Evolutionary conservation across 768 basidiomycete genomes (phyloP).

Genomic region (Serendipita sp.): DNA sequence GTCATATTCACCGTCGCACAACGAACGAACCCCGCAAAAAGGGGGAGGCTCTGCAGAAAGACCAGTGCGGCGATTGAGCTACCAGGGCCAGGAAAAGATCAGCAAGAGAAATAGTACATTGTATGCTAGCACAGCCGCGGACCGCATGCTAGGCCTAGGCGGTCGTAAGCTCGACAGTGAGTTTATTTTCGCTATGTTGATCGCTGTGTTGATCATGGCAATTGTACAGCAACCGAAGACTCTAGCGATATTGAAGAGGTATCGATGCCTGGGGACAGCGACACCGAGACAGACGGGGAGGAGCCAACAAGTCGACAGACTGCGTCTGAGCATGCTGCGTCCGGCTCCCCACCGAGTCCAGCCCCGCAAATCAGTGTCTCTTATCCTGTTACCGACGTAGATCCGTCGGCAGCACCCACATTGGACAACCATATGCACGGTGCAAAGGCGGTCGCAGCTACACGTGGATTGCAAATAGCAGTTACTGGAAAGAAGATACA

Average conservation of each 20-base stretch:
- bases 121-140: conserved; percentile 70
- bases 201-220: not conserved
- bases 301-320: conserved; percentile 22
- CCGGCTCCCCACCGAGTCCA: conserved; percentile 12
- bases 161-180: conserved; percentile 52
- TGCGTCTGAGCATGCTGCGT: conserved; percentile 25
- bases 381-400: not conserved
- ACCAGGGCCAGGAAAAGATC: not conserved
- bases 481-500: conserved; percentile 34
- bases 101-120: conserved; percentile 66
- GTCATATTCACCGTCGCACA: conserved; percentile 1
- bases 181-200: conserved; percentile 15
- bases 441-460: conserved; percentile 46
- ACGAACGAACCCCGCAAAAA: conserved; percentile 11
- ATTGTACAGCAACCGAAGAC: conserved; percentile 14
- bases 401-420: not conserved
- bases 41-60: conserved; percentile 10
- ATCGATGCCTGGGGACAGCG: conserved; percentile 56
- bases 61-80: conserved; percentile 19
- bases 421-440: conserved; percentile 12
- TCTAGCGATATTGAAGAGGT: conserved; percentile 30
- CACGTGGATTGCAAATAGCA: conserved; percentile 52
- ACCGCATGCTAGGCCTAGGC: conserved; percentile 59
- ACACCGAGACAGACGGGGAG: conserved; percentile 38
- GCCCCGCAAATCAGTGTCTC: conserved; percentile 18